Base-by-base conservation (phyloP, 345 rosid genomes). In the Corchorus capsularis region DNA sequence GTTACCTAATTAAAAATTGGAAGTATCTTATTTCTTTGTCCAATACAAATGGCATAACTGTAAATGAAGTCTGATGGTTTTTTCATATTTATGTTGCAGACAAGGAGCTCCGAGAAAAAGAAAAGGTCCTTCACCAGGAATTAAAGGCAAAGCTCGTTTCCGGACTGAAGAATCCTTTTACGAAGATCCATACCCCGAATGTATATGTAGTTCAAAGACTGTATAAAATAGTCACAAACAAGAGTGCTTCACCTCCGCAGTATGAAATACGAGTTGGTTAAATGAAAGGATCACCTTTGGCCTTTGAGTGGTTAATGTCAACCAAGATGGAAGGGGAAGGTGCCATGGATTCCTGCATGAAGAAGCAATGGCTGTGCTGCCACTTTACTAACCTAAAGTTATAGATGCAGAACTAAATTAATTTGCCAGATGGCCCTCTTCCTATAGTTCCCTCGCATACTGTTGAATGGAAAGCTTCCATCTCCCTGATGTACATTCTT, bases 81-180 rank as follows among this genome's bases (percentile, higher is more conserved):
- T 32, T 56, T 17, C 77, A 22, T 57, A 35, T 62, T 3, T 45
- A 66, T 63, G 78, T 74, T 77, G 37, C 82, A 95, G 99, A 86
- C 94, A 89, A 90, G 98, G 98, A 77, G 88, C 92, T 57, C 96
- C 94, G 0, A 88, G 96, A 78, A 89, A 83, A 84, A 83, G 96
- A 81, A 88, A 77, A 60, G 92, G 93, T 46, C 87, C 94, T 19
- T 57, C 78, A 39, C 90, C 85, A 1, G 96, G 99, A 77, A 81
- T 88, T 55, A 92, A 87, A 81, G 99, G 98, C 9, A 88, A 94
- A 60, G 95, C 94, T 19, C 86, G 94, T 27, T 84, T 90, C 78
- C 80, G 92, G 83, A 92, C 94, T 1, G 97, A 93, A 86, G 98
- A 96, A 87, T 91, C 95, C 4, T 96, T 96, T 72, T 92, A 92